Base-by-base conservation (phyloP, 768 basidiomycete species). In the Fibroporia radiculosa region DNA sequence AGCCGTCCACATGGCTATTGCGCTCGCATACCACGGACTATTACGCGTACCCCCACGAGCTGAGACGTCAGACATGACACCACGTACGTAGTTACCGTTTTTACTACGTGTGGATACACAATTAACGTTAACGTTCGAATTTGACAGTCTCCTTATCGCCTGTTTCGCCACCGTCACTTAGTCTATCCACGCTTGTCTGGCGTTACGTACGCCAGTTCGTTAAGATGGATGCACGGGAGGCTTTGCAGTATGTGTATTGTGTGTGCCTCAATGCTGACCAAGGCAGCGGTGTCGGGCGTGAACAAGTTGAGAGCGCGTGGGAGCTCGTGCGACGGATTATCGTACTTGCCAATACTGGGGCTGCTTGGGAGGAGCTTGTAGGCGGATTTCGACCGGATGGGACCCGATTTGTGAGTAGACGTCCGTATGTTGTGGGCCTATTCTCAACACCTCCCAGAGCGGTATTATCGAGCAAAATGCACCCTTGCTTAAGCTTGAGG, bases 301-400 rank as follows among this genome's bases (percentile, higher is more conserved):
- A 93, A 59, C 93, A 96, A 56, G 65, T 90, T 29, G 82, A 88
- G 58, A 74, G 65, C 26, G 80, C 88, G 2, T 89, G 87, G 84
- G 85, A 89, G 37, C 75, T 88, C 19, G 79, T 79, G 1, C 69
- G 88, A 36, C 73, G 85, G 33, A 84, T 89, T 49, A 83, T 92
- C 54, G 82, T 89, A 1, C 66, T 84, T 32, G 81, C 84, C 6
- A 87, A 87, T 56, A 72, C 78, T 3, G 85, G 85, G 1, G 79
- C 82, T 5, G 84, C 74, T 13, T 98, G 93, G 89, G 87, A 93
- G 38, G 88, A 90, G 61, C 77, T 99, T 14, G 84, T 98, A 2
- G 95, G 95, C n/a, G 91, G 89, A 8, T 87, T 95, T 57, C 73
- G 87, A 50, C 69, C 80, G 4, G 93, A 99, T 53, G 93, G 93